phyloP scores from a whole-genome alignment of 345 rosid genomes.

The Pistacia atlantica region DNA sequence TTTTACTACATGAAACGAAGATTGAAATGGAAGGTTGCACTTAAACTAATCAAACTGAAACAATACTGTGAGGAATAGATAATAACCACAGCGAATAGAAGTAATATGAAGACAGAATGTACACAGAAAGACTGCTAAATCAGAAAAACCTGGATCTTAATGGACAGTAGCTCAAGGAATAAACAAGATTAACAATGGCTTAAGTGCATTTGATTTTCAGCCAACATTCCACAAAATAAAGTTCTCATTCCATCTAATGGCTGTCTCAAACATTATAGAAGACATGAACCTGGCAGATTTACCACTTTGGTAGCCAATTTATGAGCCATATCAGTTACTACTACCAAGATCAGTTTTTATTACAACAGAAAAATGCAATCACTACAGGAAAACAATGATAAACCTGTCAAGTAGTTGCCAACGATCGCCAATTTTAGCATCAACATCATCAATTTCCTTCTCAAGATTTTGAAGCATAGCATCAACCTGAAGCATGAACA shows the following conservation, averaged over 20 bases:
- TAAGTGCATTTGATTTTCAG: background rate
- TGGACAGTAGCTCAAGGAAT: background rate
- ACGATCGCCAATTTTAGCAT: conserved; percentile 74
- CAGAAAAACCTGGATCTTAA: background rate
- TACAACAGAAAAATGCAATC: background rate
- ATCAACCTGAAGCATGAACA: conserved; percentile 56
- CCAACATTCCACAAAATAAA: background rate
- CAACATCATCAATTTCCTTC: conserved; percentile 87
- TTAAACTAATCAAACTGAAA: conserved; percentile 9
- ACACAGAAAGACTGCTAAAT: background rate
- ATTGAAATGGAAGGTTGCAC: background rate
- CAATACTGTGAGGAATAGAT: background rate
- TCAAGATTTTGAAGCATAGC: conserved; percentile 84
- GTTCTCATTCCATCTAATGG: background rate
- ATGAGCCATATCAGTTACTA: background rate
- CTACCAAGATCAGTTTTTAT: background rate
- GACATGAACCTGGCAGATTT: background rate
- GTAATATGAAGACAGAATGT: background rate
- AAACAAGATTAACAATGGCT: background rate
- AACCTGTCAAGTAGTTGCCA: conserved; percentile 89
- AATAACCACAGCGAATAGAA: background rate
- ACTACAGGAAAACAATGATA: background rate
- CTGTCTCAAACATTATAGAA: background rate
- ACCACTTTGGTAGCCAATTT: background rate
- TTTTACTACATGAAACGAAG: background rate